Evolutionary conservation across 768 basidiomycete genomes (phyloP).

Genomic region (Mycena crocata): DNA sequence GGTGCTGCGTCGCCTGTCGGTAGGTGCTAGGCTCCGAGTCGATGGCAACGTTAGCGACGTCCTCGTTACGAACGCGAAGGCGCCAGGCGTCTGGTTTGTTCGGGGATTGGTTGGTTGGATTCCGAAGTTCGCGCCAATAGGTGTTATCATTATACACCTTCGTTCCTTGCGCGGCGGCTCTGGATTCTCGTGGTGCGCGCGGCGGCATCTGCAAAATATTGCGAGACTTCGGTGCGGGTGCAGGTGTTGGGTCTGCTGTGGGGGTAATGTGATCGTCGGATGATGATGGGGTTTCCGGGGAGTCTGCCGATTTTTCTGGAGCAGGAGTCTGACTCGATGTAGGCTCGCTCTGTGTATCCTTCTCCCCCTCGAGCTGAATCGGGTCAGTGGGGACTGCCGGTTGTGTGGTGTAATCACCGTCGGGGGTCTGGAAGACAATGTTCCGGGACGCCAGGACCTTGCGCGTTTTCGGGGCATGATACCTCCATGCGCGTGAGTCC

Average conservation of each 20-base stretch:
- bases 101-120: constrained; percentile 2
- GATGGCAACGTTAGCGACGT: constrained; percentile 15
- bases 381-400: constrained; percentile 9
- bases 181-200: background rate
- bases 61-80: background rate
- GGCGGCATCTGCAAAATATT: constrained; percentile 12
- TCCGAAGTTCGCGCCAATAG: constrained; percentile 7
- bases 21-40: constrained; percentile 3
- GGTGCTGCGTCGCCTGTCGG: constrained; percentile 5
- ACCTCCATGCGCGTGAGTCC: constrained; percentile 2
- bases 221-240: background rate
- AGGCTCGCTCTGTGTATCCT: constrained; percentile 10
- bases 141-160: constrained; percentile 13
- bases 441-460: constrained; percentile 12
- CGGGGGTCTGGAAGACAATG: constrained; percentile 3
- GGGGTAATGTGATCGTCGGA: background rate
- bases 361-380: constrained; percentile 24
- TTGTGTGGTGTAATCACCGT: constrained; percentile 1
- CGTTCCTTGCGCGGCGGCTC: background rate
- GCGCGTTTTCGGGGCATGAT: constrained; percentile 12
- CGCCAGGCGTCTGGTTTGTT: constrained; percentile 13
- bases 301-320: background rate
- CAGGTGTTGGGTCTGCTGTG: constrained; percentile 1
- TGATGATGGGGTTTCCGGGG: too few species aligned
- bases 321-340: background rate